Conservation (phyloP, 257 asterid genomes). For the Ligustrum vulgare region DNA sequence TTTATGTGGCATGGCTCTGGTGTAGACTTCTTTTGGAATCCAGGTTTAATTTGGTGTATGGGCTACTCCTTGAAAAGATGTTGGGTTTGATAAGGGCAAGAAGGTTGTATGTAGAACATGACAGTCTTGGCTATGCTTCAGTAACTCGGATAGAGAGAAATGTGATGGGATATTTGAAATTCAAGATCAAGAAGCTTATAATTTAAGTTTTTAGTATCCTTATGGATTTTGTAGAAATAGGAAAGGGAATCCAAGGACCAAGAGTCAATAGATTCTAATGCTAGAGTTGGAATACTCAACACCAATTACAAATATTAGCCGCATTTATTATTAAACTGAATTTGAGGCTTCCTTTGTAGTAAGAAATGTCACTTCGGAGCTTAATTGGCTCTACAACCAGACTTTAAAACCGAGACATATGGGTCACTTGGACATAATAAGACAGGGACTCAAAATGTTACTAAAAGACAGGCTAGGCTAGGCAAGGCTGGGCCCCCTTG, state of each 20-base stretch:
- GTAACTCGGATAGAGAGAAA: not conserved
- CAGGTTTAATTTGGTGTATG: not conserved
- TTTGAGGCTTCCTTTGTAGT: not conserved
- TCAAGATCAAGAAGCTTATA: not conserved
- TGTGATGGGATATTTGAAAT: not conserved
- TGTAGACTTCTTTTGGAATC: not conserved
- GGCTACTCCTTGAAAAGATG: not conserved
- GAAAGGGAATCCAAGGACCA: not conserved
- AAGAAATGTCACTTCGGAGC: not conserved
- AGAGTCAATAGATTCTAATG: not conserved
- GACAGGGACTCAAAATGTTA: not conserved
- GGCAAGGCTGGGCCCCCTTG: not conserved
- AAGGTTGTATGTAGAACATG: not conserved
- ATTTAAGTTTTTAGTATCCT: not conserved
- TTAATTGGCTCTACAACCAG: not conserved
- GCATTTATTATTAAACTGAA: not conserved
- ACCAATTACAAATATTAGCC: not conserved
- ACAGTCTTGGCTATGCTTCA: not conserved
- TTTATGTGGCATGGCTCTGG: not conserved
- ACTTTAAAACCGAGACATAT: not conserved
- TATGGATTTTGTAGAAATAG: not conserved
- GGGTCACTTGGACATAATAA: not conserved
- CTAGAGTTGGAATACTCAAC: not conserved
- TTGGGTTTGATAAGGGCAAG: not conserved
- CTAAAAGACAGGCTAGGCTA: not conserved